phyloP scores from a whole-genome alignment of 164 flowering plant genomes.

The Aristolochia fimbriata region DNA sequence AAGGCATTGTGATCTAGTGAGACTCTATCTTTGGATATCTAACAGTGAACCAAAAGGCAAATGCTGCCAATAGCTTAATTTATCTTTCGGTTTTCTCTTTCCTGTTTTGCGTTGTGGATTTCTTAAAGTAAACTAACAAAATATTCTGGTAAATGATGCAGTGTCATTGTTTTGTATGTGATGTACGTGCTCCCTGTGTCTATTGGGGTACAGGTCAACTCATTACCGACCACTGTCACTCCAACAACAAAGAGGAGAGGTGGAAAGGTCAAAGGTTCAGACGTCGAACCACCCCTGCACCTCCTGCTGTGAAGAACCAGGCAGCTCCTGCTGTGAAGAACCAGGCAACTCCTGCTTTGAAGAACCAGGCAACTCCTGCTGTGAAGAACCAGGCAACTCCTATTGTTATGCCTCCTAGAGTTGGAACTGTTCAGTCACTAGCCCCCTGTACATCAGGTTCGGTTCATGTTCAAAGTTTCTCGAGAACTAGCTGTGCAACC shows the following conservation, averaged over 20 bases:
- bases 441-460: conserved; percentile 15
- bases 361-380: conserved; percentile 9
- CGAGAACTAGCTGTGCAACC: conserved; percentile 13
- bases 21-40: not conserved
- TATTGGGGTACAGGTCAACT: conserved; percentile 58
- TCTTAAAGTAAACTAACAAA: not conserved
- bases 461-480: conserved; percentile 20
- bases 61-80: not conserved
- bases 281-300: conserved; percentile 13
- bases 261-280: conserved; percentile 54
- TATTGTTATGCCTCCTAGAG: conserved; percentile 5
- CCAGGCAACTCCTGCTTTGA: conserved; percentile 12
- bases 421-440: conserved; percentile 6
- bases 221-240: conserved; percentile 62
- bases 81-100: not conserved
- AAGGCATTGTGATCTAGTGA: conserved; percentile 56
- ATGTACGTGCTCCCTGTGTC: conserved; percentile 69
- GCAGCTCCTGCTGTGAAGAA: conserved; percentile 12
- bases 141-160: conserved; percentile 24
- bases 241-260: conserved; percentile 62
- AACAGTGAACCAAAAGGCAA: not conserved
- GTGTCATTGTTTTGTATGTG: conserved; percentile 98
- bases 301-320: conserved; percentile 10
- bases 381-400: conserved; percentile 12
- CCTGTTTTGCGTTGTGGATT: not conserved